These are phyloP conservation scores for Populus ilicifolia DNA, from an alignment of 345 rosid genomes.

Conservation along the genomic window DNA sequence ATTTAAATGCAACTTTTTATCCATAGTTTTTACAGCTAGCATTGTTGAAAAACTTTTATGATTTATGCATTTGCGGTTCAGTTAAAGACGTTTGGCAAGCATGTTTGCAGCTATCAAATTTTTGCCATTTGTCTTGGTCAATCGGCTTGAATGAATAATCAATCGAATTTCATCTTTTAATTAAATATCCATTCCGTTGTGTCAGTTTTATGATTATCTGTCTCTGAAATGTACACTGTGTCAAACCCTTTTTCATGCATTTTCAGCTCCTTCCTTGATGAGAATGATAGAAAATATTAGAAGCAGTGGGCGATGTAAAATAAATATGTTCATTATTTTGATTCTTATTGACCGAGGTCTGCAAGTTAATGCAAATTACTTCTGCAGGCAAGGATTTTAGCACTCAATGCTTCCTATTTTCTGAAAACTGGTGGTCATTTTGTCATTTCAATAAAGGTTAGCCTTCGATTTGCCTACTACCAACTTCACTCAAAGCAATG, in stretches of 20 bases:
- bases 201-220: not conserved
- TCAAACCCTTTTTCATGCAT: not conserved
- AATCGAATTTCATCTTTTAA: too few species aligned
- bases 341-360: not conserved
- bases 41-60: not conserved
- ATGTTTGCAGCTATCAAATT: not conserved
- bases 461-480: not conserved
- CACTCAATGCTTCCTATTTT: slow-evolving; percentile 75
- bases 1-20: not conserved
- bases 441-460: slow-evolving; percentile 96
- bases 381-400: slow-evolving; percentile 85
- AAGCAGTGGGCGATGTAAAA: not conserved
- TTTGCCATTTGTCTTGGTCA: too few species aligned
- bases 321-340: not conserved
- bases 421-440: slow-evolving; percentile 94
- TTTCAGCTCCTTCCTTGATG: not conserved
- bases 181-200: not conserved
- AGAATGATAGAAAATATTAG: not conserved
- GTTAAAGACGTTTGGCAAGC: not conserved
- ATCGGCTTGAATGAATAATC: too few species aligned
- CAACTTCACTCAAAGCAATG: not conserved
- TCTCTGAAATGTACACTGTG: not conserved
- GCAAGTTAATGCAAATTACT: not conserved
- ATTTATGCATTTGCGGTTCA: not conserved
- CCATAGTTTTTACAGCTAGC: not conserved